Conservation (phyloP, 805 yeast genomes). For the Kuraishia molischiana region DNA sequence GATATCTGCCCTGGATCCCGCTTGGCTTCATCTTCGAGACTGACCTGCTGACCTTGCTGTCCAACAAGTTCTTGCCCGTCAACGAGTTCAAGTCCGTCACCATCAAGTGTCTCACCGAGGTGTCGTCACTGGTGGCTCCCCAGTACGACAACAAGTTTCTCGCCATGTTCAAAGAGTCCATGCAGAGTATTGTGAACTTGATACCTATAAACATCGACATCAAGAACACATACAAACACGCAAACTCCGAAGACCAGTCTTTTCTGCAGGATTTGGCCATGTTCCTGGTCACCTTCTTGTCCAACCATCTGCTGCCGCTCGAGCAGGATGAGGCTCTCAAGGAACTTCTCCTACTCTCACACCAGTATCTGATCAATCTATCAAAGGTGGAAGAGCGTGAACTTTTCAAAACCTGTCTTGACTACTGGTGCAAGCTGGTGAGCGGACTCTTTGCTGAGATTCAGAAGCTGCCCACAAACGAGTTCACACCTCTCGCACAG, state of each 20-base stretch:
- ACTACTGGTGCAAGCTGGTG: constrained; percentile 90
- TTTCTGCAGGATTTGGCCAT: constrained; percentile 92
- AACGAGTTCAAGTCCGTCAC: constrained; percentile 76
- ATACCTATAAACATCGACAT: constrained; percentile 71
- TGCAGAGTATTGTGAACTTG: constrained; percentile 58
- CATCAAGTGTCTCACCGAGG: constrained; percentile 89
- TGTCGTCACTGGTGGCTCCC: constrained; percentile 57
- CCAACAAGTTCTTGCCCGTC: constrained; percentile 68
- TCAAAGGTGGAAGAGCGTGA: constrained; percentile 94
- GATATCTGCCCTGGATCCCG: constrained; percentile 94
- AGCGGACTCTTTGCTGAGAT: constrained; percentile 75
- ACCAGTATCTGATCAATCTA: constrained; percentile 71
- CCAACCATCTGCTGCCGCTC: constrained; percentile 58
- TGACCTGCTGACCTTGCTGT: constrained; percentile 58
- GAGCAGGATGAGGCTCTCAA: constrained; percentile 49
- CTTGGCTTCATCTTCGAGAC: constrained; percentile 85
- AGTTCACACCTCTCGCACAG: constrained; percentile 70
- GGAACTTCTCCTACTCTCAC: constrained; percentile 59
- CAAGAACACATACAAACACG: constrained; percentile 59
- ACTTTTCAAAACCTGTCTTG: constrained; percentile 88
- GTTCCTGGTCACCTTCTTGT: constrained; percentile 78
- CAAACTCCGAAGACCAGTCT: constrained; percentile 80
- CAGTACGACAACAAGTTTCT: constrained; percentile 50
- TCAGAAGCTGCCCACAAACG: constrained; percentile 65
- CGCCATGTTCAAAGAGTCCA: constrained; percentile 57